A percentile compares a stretch with the other conserved stretches of the same genome.
These are phyloP conservation scores for sunflower (Helianthus annuus) DNA, from an alignment of 129 eudicot genomes.

Conservation along the genomic window DNA sequence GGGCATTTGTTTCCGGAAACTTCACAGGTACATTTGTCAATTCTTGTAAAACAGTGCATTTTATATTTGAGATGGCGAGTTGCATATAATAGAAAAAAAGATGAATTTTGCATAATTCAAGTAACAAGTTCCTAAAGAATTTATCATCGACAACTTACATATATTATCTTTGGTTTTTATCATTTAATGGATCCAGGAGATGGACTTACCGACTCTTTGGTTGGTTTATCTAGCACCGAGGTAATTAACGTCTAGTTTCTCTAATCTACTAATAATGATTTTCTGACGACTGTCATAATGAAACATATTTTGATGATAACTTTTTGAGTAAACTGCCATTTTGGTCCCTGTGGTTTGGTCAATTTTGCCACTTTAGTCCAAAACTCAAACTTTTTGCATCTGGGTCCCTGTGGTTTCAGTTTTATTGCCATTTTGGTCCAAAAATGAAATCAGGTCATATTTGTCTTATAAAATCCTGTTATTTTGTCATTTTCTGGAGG, in stretches of 20 bases:
- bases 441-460: no score
- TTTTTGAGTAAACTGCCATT: no score
- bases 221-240: constrained; percentile 71
- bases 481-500: no score
- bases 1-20: constrained; percentile 95
- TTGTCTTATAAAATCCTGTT: no score
- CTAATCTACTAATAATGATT: background rate
- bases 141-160: constrained; percentile 11
- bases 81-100: background rate
- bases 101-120: constrained; percentile 13
- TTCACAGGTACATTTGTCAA: constrained; percentile 60
- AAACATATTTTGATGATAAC: background rate
- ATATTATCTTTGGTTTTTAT: constrained; percentile 2
- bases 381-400: no score
- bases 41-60: constrained; percentile 1
- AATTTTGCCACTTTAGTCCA: no score
- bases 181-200: constrained; percentile 60
- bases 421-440: no score
- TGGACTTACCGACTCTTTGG: constrained; percentile 80
- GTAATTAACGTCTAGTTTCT: constrained; percentile 34
- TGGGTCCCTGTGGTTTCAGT: no score
- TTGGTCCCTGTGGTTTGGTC: no score
- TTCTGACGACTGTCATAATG: constrained; percentile 12
- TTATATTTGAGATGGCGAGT: background rate
- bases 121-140: background rate